A percentile compares a stretch with the other conserved stretches of the same genome.
Evolutionary conservation across 208 protist species (phyloP).

Genomic region (Trypanosoma avium): DNA sequence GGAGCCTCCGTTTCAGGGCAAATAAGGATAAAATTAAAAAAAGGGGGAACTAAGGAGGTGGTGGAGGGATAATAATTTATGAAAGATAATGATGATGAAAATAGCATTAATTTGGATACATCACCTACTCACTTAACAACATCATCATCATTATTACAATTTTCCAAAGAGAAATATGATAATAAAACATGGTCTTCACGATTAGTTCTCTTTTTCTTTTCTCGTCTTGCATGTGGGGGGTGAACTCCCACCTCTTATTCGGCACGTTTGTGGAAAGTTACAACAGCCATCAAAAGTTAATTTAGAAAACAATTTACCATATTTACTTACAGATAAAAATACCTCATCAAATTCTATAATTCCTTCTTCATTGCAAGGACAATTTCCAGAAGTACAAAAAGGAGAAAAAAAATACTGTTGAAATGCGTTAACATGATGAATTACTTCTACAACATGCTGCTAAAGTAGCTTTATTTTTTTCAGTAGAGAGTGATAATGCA

Average conservation of each 20-base stretch:
- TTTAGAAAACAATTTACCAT: not conserved
- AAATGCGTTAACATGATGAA: not conserved
- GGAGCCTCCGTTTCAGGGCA: too few relatives aligned
- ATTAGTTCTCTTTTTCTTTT: conserved; percentile 12
- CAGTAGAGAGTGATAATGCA: conserved; percentile 49
- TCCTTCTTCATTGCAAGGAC: too few relatives aligned
- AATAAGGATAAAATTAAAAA: too few relatives aligned
- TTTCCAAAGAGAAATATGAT: not conserved
- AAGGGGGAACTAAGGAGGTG: too few relatives aligned
- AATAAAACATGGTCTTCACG: not conserved
- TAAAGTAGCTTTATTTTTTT: conserved; percentile 56
- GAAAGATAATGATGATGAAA: too few relatives aligned
- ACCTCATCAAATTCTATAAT: too few relatives aligned
- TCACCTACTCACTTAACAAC: too few relatives aligned
- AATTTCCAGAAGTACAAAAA: too few relatives aligned
- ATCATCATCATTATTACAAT: not conserved
- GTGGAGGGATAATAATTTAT: too few relatives aligned
- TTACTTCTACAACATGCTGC: conserved; percentile 7
- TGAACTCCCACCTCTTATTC: conserved; percentile 15
- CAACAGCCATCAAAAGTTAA: not conserved
- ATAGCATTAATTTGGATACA: too few relatives aligned
- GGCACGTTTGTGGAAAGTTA: conserved; percentile 6
- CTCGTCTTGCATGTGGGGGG: conserved; percentile 18
- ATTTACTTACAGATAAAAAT: too few relatives aligned
- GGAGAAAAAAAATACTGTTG: not conserved